These are phyloP conservation scores for Metrosideros polymorpha DNA, from an alignment of 441 rosid genomes.

Conservation along the genomic window DNA sequence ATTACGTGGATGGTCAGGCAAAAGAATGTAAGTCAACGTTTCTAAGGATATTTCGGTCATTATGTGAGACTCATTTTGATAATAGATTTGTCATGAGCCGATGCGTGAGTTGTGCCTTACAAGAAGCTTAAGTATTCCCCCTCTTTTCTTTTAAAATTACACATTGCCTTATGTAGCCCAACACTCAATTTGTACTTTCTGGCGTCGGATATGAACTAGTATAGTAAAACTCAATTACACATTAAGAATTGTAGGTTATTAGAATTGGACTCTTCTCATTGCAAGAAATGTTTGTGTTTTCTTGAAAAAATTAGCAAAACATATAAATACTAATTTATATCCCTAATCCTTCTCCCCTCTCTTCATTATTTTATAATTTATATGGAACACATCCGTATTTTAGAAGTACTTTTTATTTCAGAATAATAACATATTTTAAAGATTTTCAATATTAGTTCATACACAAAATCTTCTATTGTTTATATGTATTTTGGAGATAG, in stretches of 20 bases:
- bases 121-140: not conserved
- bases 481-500: no score
- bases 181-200: not conserved
- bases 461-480: no score
- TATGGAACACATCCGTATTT: not conserved
- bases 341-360: not conserved
- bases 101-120: not conserved
- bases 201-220: not conserved
- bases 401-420: not conserved
- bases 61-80: not conserved
- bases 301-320: not conserved
- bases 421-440: no score
- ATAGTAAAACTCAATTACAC: no score
- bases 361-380: not conserved
- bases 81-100: not conserved
- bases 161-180: not conserved
- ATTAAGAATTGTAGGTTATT: not conserved
- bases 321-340: not conserved
- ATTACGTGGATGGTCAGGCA: rapidly evolving
- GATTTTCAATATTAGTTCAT: no score
- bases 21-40: not conserved
- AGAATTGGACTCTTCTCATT: not conserved
- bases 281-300: not conserved
- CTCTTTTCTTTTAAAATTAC: not conserved
- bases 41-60: not conserved